Conservation (phyloP, 2,329 filamentous ascomycete species). For the Aspergillus sp. region DNA sequence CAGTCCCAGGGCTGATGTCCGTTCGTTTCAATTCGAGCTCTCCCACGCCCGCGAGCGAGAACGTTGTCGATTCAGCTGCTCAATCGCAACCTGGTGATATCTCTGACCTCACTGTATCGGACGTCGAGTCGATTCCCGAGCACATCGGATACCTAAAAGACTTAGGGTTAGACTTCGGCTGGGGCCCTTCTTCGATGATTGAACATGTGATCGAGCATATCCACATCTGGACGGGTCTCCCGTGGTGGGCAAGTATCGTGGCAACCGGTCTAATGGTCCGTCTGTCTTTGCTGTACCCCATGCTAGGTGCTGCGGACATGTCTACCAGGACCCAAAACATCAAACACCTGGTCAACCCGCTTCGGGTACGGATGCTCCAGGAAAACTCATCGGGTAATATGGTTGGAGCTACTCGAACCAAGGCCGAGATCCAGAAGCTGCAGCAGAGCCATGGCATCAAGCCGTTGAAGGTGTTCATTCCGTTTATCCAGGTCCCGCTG, state of each 20-base stretch:
- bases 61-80: background rate
- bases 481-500: constrained; percentile 59
- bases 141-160: constrained; percentile 72
- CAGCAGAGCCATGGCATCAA: constrained; percentile 50
- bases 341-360: constrained; percentile 48
- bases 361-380: constrained; percentile 48
- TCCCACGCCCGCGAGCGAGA: constrained; percentile 9
- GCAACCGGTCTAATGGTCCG: constrained; percentile 59
- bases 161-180: constrained; percentile 81
- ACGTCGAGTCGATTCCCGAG: constrained; percentile 56
- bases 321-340: constrained; percentile 55
- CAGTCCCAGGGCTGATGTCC: constrained; percentile 14
- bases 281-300: constrained; percentile 56
- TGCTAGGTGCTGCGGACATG: constrained; percentile 54
- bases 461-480: constrained; percentile 44
- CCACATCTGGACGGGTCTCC: constrained; percentile 64
- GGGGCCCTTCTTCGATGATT: constrained; percentile 64
- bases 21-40: constrained; percentile 34
- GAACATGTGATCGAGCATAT: constrained; percentile 74
- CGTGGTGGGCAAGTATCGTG: constrained; percentile 75
- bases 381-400: constrained; percentile 40
- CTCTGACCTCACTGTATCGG: constrained; percentile 19
- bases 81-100: constrained; percentile 8
- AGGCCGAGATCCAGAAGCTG: constrained; percentile 44
- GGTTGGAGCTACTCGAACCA: constrained; percentile 39